phyloP scores from a whole-genome alignment of 257 asterid species.

The Rehmannia glutinosa region DNA sequence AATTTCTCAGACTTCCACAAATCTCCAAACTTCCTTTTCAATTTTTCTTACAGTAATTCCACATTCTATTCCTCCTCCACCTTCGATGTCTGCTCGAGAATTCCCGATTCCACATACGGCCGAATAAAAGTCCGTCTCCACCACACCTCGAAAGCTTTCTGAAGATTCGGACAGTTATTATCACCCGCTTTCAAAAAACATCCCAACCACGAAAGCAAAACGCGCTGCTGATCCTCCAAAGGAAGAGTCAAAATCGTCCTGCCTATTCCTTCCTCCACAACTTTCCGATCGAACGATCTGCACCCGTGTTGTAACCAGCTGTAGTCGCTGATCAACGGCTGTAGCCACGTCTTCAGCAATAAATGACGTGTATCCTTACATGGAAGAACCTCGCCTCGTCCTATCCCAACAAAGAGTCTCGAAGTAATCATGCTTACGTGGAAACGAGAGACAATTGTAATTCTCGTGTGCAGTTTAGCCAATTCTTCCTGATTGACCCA shows the following conservation, averaged over 20 bases:
- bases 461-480: constrained; percentile 51
- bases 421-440: constrained; percentile 74
- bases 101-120: constrained; percentile 48
- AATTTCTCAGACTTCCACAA: not conserved
- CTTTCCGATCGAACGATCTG: constrained; percentile 74
- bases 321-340: constrained; percentile 80
- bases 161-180: constrained; percentile 84
- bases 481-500: constrained; percentile 73
- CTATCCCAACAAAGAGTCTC: constrained; percentile 77
- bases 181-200: constrained; percentile 78
- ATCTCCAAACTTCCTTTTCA: not conserved
- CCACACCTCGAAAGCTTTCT: constrained; percentile 91
- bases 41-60: too few species aligned
- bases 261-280: constrained; percentile 94
- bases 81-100: constrained; percentile 24
- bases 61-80: constrained; percentile 4
- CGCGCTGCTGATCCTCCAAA: constrained; percentile 80
- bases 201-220: constrained; percentile 75
- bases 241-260: constrained; percentile 85
- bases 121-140: constrained; percentile 89
- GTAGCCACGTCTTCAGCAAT: constrained; percentile 71
- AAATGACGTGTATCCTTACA: constrained; percentile 64
- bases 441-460: constrained; percentile 50
- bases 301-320: constrained; percentile 81
- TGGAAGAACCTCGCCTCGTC: constrained; percentile 83